phyloP scores from a whole-genome alignment of 805 yeast species.

The Barnettozyma vustinii region DNA sequence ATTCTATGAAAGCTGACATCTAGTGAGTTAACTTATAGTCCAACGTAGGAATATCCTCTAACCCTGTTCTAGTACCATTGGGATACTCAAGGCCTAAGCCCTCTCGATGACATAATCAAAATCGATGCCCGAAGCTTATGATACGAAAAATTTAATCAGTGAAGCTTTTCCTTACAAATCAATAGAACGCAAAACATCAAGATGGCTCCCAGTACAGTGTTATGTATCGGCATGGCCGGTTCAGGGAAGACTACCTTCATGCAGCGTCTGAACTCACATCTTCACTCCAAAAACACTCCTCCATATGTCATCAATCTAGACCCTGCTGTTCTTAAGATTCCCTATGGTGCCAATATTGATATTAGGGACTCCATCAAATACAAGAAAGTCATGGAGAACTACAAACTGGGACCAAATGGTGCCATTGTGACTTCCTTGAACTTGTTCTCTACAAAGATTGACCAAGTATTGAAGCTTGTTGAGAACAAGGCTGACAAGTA shows the following conservation, averaged over 20 bases:
- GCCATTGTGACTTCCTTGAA: constrained; percentile 95
- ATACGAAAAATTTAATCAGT: background rate
- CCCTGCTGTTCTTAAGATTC: constrained; percentile 94
- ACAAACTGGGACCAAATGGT: constrained; percentile 95
- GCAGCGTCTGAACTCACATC: constrained; percentile 88
- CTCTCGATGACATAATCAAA: background rate
- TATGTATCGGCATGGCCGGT: constrained; percentile 65
- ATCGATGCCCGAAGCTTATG: background rate
- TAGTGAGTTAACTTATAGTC: background rate
- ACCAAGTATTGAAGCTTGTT: constrained; percentile 82
- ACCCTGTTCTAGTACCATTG: background rate
- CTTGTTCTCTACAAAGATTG: constrained; percentile 89
- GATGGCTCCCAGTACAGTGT: constrained; percentile 37
- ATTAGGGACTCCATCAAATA: constrained; percentile 94
- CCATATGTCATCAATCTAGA: constrained; percentile 94
- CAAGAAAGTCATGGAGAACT: constrained; percentile 93
- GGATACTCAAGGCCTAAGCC: background rate
- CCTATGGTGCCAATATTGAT: constrained; percentile 91
- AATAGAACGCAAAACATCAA: background rate
- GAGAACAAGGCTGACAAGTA: constrained; percentile 61
- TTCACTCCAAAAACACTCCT: constrained; percentile 63
- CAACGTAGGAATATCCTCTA: background rate
- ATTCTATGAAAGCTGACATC: background rate
- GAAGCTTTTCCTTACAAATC: background rate
- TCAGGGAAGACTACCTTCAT: constrained; percentile 97